Evolutionary conservation across 352 stramenopile genomes (phyloP).

Genomic region (Lagenidium sp.): DNA sequence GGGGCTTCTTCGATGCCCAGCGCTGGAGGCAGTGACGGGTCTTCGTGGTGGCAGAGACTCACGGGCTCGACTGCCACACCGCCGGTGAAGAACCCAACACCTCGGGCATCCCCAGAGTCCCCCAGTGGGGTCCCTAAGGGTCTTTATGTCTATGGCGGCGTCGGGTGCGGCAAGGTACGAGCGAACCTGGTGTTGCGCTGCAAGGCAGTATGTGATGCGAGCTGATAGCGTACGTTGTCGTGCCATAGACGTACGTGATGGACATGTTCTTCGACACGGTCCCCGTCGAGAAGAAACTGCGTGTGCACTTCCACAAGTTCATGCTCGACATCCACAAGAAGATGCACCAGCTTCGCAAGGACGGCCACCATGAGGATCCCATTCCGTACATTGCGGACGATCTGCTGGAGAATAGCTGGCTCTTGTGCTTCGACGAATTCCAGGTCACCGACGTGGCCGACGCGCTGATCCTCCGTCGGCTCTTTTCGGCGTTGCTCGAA

Average conservation of each 20-base stretch:
- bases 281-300: slow-evolving; percentile 66
- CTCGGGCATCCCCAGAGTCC: too few relatives aligned
- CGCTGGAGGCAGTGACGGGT: background rate
- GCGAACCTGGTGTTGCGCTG: background rate
- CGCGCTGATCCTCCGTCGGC: slow-evolving; percentile 90
- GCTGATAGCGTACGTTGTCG: too few relatives aligned
- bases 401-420: slow-evolving; percentile 74
- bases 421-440: slow-evolving; percentile 99
- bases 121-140: slow-evolving; percentile 88
- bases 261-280: slow-evolving; percentile 92
- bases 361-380: slow-evolving; percentile 67
- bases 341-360: slow-evolving; percentile 91
- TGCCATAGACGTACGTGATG: slow-evolving; percentile 92
- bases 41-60: slow-evolving; percentile 57
- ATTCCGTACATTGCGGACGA: slow-evolving; percentile 84
- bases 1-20: background rate
- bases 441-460: slow-evolving; percentile 97
- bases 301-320: slow-evolving; percentile 98
- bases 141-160: slow-evolving; percentile 94
- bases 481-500: slow-evolving; percentile 90
- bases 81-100: background rate
- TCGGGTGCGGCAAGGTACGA: slow-evolving; percentile 90
- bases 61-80: slow-evolving; percentile 11
- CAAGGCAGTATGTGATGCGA: too few relatives aligned
- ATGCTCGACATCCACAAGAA: slow-evolving; percentile 94